Base-by-base conservation (phyloP, 2,329 filamentous ascomycete genomes). In the Pseudopithomyces chartarum region DNA sequence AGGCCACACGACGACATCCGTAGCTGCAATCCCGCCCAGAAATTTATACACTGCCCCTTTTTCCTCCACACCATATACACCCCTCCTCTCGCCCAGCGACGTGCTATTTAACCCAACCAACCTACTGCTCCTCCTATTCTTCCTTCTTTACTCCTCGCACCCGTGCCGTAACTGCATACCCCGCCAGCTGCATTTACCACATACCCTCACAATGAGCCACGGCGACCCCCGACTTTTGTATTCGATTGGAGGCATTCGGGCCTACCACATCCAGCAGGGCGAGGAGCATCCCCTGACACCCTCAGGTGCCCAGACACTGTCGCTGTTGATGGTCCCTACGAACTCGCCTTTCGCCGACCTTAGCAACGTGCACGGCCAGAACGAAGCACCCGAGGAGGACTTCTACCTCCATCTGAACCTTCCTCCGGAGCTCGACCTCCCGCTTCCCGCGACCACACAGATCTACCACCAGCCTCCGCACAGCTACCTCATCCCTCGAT, bases 371-470 rank as follows among this genome's bases (percentile, higher is more conserved):
- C 82, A 85, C 54, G 81, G 83, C 44, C 82, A 85, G 62, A 82
- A 81, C 56, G 81, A 84, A 53, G 69, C 73, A 7, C 73, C 75
- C 34, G 75, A 77, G 54, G 90, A 97, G 73, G 95, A 98, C 81
- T 98, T 97, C 80, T 98, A 98, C 75, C 87, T 99, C 5, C 94
- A 98, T 76, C 86, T 99, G 22, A 92, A 97, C 69, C 87, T 98
- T 10, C 93, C 94, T 13, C 94, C 94, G 19, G 94, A 97, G 81
- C 87, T 99, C 66, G 94, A 98, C 68, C 85, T 98, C 6, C 91
- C 95, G 6, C 84, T 98, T 13, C 95, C 95, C 12, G 94, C 94
- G 17, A 98, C 93, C 0, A 98, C 95, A 0, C 94, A 98, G 75
- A 95, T 99, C 74, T 98, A 97, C 79, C 92, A 97, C 76, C 92